Conservation (phyloP, 169 alveolate species). For the Plasmodium berghei region DNA sequence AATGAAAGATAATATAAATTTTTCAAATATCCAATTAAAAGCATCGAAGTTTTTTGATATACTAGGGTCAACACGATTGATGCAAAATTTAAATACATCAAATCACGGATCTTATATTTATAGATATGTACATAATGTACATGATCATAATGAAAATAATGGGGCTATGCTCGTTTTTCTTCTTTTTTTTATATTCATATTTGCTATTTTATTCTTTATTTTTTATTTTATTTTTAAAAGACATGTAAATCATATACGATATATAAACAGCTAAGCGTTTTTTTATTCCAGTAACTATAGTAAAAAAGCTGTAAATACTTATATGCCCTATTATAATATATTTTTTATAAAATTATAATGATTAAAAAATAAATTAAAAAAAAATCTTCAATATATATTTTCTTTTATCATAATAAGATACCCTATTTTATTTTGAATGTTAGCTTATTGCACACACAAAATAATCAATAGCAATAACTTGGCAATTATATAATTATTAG, state of each 20-base stretch:
- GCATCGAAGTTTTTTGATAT: constrained; percentile 43
- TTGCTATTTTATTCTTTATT: constrained; percentile 50
- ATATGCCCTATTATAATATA: too few relatives aligned
- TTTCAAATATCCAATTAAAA: constrained; percentile 59
- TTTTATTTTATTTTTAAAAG: constrained; percentile 59
- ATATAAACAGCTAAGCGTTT: constrained; percentile 32
- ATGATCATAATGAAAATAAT: constrained; percentile 64
- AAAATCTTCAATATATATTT: too few relatives aligned
- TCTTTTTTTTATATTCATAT: constrained; percentile 32
- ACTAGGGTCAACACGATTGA: constrained; percentile 28
- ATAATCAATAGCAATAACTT: too few relatives aligned
- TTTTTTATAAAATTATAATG: too few relatives aligned
- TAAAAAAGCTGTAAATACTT: not conserved
- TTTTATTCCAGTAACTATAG: not conserved
- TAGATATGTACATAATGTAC: constrained; percentile 50
- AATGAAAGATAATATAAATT: constrained; percentile 39
- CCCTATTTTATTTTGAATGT: too few relatives aligned
- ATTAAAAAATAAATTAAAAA: too few relatives aligned
- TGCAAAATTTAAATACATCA: constrained; percentile 26
- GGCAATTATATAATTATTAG: too few relatives aligned
- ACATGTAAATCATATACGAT: constrained; percentile 64
- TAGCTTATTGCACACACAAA: too few relatives aligned
- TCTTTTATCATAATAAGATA: too few relatives aligned
- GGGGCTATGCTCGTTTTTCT: constrained; percentile 51
- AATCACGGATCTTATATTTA: constrained; percentile 8